A percentile compares a stretch with the other conserved stretches of the same genome.
Evolutionary conservation across 257 asterid species (phyloP).

Genomic region (Rehmannia glutinosa): DNA sequence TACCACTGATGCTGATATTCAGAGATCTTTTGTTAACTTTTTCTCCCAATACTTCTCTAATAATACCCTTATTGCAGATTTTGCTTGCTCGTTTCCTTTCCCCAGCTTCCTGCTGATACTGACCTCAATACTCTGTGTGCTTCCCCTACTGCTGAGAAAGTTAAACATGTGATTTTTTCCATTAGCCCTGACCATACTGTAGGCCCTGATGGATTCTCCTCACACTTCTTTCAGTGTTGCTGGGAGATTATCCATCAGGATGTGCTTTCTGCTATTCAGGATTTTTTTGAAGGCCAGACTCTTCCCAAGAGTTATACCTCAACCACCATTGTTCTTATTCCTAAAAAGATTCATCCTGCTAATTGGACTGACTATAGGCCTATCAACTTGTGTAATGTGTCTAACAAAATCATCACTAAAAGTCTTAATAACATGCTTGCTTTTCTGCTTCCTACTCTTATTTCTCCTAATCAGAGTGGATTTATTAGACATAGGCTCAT

Average conservation of each 20-base stretch:
- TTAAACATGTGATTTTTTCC: background rate
- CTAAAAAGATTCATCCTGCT: too few relatives aligned
- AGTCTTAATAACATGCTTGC: background rate
- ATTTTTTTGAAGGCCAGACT: background rate
- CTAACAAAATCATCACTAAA: background rate
- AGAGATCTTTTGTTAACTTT: too few relatives aligned
- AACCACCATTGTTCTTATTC: too few relatives aligned
- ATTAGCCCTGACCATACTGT: background rate
- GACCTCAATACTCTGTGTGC: too few relatives aligned
- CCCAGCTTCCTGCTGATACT: too few relatives aligned
- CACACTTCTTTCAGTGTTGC: background rate
- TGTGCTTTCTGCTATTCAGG: background rate
- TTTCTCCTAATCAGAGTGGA: background rate
- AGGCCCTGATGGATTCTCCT: background rate
- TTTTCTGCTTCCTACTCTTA: background rate
- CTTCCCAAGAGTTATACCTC: too few relatives aligned
- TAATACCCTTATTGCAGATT: too few relatives aligned
- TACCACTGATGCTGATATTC: too few relatives aligned
- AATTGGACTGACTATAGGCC: background rate
- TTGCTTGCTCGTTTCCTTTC: too few relatives aligned
- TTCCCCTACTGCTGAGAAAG: too few relatives aligned
- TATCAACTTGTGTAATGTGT: background rate
- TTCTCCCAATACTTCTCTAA: too few relatives aligned
- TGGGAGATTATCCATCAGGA: background rate
- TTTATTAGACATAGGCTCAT: background rate